phyloP scores from a whole-genome alignment of 208 protist genomes.

The Tritrichomonas musculus region DNA sequence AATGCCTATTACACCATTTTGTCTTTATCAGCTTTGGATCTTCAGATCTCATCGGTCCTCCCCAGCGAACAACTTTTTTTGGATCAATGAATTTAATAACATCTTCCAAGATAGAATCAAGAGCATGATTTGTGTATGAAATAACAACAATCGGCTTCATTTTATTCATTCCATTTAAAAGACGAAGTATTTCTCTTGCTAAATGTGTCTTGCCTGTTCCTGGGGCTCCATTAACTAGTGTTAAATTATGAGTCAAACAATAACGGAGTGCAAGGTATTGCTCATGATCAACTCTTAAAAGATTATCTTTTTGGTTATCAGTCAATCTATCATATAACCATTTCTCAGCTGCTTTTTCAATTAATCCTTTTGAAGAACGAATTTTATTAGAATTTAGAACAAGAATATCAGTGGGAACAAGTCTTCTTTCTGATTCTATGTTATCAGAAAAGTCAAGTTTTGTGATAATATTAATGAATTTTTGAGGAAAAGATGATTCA shows the following conservation, averaged over 20 bases:
- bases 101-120: not conserved
- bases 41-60: too few relatives aligned
- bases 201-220: conserved; percentile 24
- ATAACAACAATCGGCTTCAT: not conserved
- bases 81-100: not conserved
- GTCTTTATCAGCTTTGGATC: too few relatives aligned
- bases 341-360: not conserved
- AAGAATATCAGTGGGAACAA: not conserved
- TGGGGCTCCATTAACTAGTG: not conserved
- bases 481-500: not conserved
- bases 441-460: not conserved
- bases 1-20: too few relatives aligned
- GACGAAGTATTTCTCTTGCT: not conserved
- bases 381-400: not conserved
- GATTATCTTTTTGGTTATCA: not conserved
- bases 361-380: not conserved
- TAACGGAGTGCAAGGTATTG: not conserved
- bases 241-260: not conserved
- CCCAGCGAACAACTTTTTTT: too few relatives aligned
- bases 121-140: not conserved
- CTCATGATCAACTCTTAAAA: not conserved
- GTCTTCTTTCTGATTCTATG: not conserved
- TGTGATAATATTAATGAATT: not conserved
- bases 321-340: not conserved
- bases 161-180: not conserved